These are phyloP conservation scores for Plasmodium adleri DNA, from an alignment of 169 alveolate species.

Conservation along the genomic window DNA sequence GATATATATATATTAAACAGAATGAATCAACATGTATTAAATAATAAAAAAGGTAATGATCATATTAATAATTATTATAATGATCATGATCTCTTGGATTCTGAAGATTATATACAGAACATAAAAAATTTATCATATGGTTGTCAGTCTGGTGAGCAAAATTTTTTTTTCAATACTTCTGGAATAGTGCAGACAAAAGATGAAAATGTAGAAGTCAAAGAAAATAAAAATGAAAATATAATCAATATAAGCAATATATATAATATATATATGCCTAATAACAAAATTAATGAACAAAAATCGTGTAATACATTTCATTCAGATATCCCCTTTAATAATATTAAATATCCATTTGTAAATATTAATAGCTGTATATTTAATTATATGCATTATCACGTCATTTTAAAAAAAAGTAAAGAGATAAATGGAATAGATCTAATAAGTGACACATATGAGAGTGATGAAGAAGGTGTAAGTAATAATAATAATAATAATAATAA, in stretches of 20 bases:
- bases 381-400: constrained; percentile 62
- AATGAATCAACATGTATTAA: background rate
- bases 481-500: too few species aligned
- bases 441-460: background rate
- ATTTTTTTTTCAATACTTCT: background rate
- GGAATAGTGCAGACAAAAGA: background rate
- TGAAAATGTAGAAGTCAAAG: constrained; percentile 12
- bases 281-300: background rate
- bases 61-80: background rate
- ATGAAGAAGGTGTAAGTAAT: background rate
- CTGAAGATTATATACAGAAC: too few species aligned
- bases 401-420: constrained; percentile 29
- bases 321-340: background rate
- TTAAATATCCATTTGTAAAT: constrained; percentile 68
- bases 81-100: background rate
- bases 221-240: background rate
- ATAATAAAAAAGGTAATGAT: background rate
- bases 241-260: too few species aligned
- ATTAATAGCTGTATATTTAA: constrained; percentile 58
- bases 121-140: too few species aligned
- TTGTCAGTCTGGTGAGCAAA: too few species aligned
- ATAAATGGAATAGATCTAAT: background rate
- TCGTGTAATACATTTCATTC: background rate
- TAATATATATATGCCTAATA: too few species aligned
- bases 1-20: constrained; percentile 3